phyloP scores from a whole-genome alignment of 371 early-diverging fungal species.

The Rhizopus microsporus region DNA sequence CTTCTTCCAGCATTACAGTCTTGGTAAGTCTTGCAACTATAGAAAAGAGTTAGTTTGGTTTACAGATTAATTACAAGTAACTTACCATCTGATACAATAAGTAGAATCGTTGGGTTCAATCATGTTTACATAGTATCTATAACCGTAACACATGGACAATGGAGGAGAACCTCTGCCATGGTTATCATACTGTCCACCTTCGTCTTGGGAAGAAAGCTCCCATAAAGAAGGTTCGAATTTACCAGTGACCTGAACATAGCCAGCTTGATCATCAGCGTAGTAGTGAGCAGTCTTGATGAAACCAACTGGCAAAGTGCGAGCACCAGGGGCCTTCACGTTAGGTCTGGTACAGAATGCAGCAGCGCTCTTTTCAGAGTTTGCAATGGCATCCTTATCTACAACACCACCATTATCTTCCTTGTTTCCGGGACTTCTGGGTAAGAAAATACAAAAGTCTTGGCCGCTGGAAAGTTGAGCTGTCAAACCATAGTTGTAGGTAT shows the following conservation, averaged over 20 bases:
- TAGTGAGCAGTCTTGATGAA: slow-evolving; percentile 34
- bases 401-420: slow-evolving; percentile 25
- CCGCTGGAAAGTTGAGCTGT: slow-evolving; percentile 23
- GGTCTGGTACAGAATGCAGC: slow-evolving; percentile 41
- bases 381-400: slow-evolving; percentile 26
- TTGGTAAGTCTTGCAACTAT: slow-evolving; percentile 20
- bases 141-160: slow-evolving; percentile 30
- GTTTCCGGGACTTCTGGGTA: slow-evolving; percentile 30
- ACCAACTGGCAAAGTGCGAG: slow-evolving; percentile 29
- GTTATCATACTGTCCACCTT: slow-evolving; percentile 48
- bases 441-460: slow-evolving; percentile 32
- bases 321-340: slow-evolving; percentile 30
- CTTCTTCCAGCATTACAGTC: slow-evolving; percentile 42
- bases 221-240: slow-evolving; percentile 32
- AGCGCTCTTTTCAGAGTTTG: slow-evolving; percentile 33
- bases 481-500: slow-evolving; percentile 12
- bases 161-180: slow-evolving; percentile 33
- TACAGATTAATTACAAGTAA: not conserved
- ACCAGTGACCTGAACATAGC: slow-evolving; percentile 45
- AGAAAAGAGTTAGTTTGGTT: not conserved
- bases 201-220: slow-evolving; percentile 28
- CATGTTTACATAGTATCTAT: slow-evolving; percentile 31
- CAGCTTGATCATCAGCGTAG: slow-evolving; percentile 28
- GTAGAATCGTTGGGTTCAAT: slow-evolving; percentile 30
- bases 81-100: slow-evolving; percentile 32